A percentile compares a stretch with the other conserved stretches of the same genome.
phyloP scores from a whole-genome alignment of 106 monocot genomes.

The Platanthera zijinensis region DNA sequence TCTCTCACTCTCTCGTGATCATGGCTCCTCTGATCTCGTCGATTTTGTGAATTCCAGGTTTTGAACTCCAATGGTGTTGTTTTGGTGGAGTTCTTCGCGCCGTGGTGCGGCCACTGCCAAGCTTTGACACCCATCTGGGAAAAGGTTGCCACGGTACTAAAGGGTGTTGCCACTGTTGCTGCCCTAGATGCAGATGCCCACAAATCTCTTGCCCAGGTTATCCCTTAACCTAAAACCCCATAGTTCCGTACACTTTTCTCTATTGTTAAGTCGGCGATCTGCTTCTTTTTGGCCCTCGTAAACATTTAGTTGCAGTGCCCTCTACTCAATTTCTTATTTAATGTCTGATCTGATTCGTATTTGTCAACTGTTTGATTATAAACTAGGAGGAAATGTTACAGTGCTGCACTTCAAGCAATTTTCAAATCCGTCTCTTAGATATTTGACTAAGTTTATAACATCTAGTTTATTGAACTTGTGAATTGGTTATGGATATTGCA shows the following conservation, averaged over 20 bases:
- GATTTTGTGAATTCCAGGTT: slow-evolving; percentile 28
- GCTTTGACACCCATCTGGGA: slow-evolving; percentile 88
- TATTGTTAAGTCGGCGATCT: background rate
- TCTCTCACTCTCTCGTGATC: background rate
- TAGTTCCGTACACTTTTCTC: background rate
- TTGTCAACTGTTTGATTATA: background rate
- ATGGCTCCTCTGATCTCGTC: background rate
- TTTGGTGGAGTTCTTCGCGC: slow-evolving; percentile 97
- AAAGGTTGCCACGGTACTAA: slow-evolving; percentile 75
- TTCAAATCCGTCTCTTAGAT: background rate
- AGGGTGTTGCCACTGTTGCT: slow-evolving; percentile 80
- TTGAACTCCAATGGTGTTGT: slow-evolving; percentile 76
- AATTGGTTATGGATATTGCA: background rate
- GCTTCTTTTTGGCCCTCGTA: background rate
- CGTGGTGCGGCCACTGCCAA: slow-evolving; percentile 98
- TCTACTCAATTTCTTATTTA: background rate
- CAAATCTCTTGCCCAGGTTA: slow-evolving; percentile 70
- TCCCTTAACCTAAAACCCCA: background rate
- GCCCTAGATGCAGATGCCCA: slow-evolving; percentile 91
- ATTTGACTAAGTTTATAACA: background rate
- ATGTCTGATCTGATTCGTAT: background rate
- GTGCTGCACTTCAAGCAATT: background rate
- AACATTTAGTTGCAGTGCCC: background rate
- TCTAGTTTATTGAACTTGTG: background rate
- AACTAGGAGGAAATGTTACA: background rate